Conservation (phyloP, 805 yeast species). For the Nakazawaea populi region DNA sequence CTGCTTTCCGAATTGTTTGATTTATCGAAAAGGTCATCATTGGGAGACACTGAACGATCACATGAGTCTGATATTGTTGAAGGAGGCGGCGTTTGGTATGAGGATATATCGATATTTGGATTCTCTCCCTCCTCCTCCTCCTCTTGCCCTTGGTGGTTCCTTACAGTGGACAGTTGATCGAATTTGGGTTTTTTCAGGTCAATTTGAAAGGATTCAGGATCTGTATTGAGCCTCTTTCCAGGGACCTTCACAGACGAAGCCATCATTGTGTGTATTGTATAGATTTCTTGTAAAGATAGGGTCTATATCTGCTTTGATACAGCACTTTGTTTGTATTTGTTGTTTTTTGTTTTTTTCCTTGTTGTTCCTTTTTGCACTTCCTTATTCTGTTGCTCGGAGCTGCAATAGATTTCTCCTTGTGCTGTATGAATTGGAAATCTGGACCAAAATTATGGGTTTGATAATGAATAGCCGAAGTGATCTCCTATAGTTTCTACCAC, state of each 20-base stretch:
- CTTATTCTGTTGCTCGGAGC: not conserved
- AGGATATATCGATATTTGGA: not conserved
- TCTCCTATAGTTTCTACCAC: too few relatives aligned
- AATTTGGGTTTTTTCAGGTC: conserved; percentile 1
- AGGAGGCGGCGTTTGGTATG: conserved; percentile 10
- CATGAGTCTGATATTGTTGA: conserved; percentile 5
- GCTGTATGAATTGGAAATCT: too few relatives aligned
- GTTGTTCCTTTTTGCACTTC: not conserved
- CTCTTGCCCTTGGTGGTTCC: not conserved
- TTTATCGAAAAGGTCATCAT: not conserved
- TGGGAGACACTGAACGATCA: conserved; percentile 7
- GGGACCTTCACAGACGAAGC: not conserved
- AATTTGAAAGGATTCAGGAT: not conserved
- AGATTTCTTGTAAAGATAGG: too few relatives aligned
- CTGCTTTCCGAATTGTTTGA: not conserved
- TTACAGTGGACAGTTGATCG: not conserved
- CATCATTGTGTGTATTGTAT: not conserved
- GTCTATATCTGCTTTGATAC: too few relatives aligned
- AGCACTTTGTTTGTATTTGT: not conserved
- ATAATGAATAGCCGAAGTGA: too few relatives aligned
- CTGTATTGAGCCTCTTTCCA: conserved; percentile 4
- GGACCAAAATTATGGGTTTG: too few relatives aligned
- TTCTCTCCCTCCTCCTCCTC: not conserved
- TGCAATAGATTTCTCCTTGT: too few relatives aligned
- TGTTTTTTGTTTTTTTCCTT: not conserved